Percentiles rank a stretch among this genome's conserved stretches.
These are phyloP conservation scores for Ophiostoma sp. DNA, from an alignment of 2,329 filamentous ascomycete genomes.

Conservation along the genomic window DNA sequence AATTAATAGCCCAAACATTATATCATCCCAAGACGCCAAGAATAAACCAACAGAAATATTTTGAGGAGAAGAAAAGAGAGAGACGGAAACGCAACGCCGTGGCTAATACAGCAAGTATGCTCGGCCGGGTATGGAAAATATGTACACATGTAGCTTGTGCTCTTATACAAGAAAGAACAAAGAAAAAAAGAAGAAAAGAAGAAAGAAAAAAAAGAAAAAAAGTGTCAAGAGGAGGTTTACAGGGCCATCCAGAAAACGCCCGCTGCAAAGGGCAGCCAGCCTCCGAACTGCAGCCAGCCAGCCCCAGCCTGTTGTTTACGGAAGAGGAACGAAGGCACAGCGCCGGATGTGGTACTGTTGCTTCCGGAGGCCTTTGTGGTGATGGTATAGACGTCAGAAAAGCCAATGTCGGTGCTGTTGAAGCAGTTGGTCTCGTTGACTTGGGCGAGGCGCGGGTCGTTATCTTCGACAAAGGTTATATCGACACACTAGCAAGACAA, in stretches of 20 bases:
- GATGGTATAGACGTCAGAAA: slow-evolving; percentile 70
- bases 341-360: slow-evolving; percentile 33
- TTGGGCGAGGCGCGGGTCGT: slow-evolving; percentile 58
- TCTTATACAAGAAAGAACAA: background rate
- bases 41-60: background rate
- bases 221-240: slow-evolving; percentile 26
- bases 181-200: background rate
- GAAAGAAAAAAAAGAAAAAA: background rate
- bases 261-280: slow-evolving; percentile 40
- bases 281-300: slow-evolving; percentile 31
- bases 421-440: slow-evolving; percentile 82
- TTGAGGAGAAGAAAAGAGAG: background rate
- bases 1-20: background rate
- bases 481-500: slow-evolving; percentile 70
- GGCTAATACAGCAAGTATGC: background rate
- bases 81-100: background rate
- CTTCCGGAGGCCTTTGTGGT: slow-evolving; percentile 39
- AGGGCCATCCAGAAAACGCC: slow-evolving; percentile 39
- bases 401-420: slow-evolving; percentile 73
- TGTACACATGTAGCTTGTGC: background rate
- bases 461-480: slow-evolving; percentile 79
- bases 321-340: slow-evolving; percentile 30
- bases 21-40: background rate
- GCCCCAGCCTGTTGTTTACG: slow-evolving; percentile 25
- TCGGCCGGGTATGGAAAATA: slow-evolving; percentile 2